phyloP scores from a whole-genome alignment of 805 yeast genomes.

The Yueomyces sp. region DNA sequence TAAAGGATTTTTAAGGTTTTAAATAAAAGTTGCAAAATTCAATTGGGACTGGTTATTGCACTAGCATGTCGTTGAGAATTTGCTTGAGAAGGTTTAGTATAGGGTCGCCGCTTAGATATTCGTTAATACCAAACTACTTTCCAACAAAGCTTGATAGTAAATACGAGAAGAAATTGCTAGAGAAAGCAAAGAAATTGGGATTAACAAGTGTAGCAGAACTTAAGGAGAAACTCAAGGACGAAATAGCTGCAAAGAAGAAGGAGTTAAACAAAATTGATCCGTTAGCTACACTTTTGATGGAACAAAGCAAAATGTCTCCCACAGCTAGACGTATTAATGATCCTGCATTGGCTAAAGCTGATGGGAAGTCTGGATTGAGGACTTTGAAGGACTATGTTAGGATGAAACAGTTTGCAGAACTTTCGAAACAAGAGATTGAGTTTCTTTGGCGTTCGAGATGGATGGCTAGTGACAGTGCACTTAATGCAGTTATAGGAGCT shows the following conservation, averaged over 20 bases:
- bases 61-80: too few species aligned
- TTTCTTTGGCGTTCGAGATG: constrained; percentile 85
- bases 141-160: constrained; percentile 4
- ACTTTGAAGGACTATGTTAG: constrained; percentile 61
- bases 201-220: constrained; percentile 38
- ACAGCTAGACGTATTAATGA: constrained; percentile 10
- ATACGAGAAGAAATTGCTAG: constrained; percentile 26
- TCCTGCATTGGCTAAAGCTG: constrained; percentile 27
- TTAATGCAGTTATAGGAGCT: constrained; percentile 52
- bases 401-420: constrained; percentile 43
- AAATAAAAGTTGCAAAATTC: too few species aligned
- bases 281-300: constrained; percentile 48
- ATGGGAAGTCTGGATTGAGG: constrained; percentile 45
- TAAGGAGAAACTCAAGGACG: constrained; percentile 46
- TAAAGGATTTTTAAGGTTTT: too few species aligned
- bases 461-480: constrained; percentile 38
- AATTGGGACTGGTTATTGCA: too few species aligned
- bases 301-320: constrained; percentile 3
- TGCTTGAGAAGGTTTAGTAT: too few species aligned
- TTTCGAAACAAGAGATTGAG: constrained; percentile 54
- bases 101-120: too few species aligned
- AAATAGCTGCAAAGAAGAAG: constrained; percentile 41
- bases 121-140: too few species aligned
- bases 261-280: constrained; percentile 57
- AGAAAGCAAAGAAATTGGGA: constrained; percentile 26